These are phyloP conservation scores for Triticum dicoccoides DNA, from an alignment of 176 grass and related monocot species.

Conservation along the genomic window DNA sequence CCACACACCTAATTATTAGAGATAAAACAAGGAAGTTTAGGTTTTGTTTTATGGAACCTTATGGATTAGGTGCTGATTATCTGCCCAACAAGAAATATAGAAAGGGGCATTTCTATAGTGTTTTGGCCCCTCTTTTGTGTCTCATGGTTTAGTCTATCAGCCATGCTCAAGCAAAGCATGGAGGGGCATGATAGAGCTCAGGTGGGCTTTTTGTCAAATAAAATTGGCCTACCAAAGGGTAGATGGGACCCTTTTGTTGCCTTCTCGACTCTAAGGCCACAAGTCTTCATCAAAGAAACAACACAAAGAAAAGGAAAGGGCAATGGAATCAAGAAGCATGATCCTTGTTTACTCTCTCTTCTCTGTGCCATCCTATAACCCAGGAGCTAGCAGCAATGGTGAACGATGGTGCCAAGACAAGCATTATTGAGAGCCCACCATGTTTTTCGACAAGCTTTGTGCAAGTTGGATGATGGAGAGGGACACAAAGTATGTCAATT, in stretches of 20 bases:
- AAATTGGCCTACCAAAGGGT: constrained; percentile 8
- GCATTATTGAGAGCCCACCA: constrained; percentile 35
- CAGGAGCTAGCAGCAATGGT: constrained; percentile 23
- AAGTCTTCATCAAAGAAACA: constrained; percentile 13
- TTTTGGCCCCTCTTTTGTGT: background rate
- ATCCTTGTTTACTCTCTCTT: constrained; percentile 23
- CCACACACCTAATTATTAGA: constrained; percentile 15
- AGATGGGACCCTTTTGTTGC: background rate
- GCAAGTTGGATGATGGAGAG: constrained; percentile 36
- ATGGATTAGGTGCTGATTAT: constrained; percentile 23
- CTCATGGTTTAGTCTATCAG: constrained; percentile 9
- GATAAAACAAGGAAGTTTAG: background rate
- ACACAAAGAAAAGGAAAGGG: background rate
- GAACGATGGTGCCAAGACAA: constrained; percentile 30
- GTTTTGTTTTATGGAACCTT: constrained; percentile 11
- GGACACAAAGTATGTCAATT: constrained; percentile 34
- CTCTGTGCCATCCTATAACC: constrained; percentile 19
- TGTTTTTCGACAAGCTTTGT: constrained; percentile 41
- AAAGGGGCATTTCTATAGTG: constrained; percentile 4
- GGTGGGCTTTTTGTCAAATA: constrained; percentile 34
- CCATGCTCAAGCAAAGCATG: constrained; percentile 3
- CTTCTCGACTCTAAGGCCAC: constrained; percentile 3
- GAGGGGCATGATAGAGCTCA: constrained; percentile 26
- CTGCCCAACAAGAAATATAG: constrained; percentile 17
- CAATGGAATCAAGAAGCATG: constrained; percentile 28